Base-by-base conservation (phyloP, 2,329 filamentous ascomycete species). In the Cladosporium oxysporum region DNA sequence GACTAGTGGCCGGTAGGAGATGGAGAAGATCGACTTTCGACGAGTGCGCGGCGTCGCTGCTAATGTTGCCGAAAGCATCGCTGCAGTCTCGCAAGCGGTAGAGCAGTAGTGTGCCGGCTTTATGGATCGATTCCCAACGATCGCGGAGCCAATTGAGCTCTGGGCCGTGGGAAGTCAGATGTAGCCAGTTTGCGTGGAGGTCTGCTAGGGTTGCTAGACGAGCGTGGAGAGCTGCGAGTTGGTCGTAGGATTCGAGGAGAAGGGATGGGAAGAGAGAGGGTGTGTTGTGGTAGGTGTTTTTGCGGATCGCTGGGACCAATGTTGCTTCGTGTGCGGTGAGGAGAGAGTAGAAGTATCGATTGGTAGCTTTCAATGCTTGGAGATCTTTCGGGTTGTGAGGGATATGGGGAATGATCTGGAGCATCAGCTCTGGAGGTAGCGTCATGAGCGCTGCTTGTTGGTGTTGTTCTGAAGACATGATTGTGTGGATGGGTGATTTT, bases 141-240 rank as follows among this genome's bases (percentile, higher is more conserved):
- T 73, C 73, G 55, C 69, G 70, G 31, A 76, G 71, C 75, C 75
- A 76, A 33, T 69, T 67, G 10, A 75, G 68, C 47, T 76, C 72
- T 10, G 71, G 70, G 16, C 68, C 68, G 47, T 72, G 61, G 14
- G 67, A 65, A 49, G 70, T 69, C n/a, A 74, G 71, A n/a, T 70
- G 68, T 26, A 75, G 68, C 71, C 74, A 76, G 58, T 73, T 69
- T 21, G 63, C 63, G 57, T 74, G 69, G 50, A 76, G 66, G 58
- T 69, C 65, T 26, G 69, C 59, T 10, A 75, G 69, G 5, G 68
- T 70, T 12, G 64, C 53, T 7, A 70, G 60, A n/a, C 73, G 69
- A 18, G 47, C 57, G 64, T 71, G 67, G 1, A 75, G 62, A 1
- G 65, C 69, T 35, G 65, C 23, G 2, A 62, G 64, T n/a, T 55